These are phyloP conservation scores for Paramecium pentaurelia DNA, from an alignment of 73 alveolate species.

Conservation along the genomic window DNA sequence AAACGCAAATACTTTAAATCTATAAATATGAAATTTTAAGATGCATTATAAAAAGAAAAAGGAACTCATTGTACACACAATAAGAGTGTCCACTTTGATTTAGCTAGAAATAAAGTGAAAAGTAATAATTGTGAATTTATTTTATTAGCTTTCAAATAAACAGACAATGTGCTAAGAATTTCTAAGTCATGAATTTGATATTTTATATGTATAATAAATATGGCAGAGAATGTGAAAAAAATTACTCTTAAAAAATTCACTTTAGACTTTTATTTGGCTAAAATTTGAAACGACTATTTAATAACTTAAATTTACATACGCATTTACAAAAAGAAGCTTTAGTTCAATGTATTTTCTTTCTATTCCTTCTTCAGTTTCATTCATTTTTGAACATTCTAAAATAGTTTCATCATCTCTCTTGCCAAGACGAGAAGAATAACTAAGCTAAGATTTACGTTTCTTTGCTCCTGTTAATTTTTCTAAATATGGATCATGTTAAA, in stretches of 20 bases:
- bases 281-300: not conserved
- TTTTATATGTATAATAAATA: not conserved
- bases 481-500: not conserved
- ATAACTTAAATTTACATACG: not conserved
- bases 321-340: not conserved
- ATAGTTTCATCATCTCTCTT: not conserved
- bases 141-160: not conserved
- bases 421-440: not conserved
- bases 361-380: not conserved
- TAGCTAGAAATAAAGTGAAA: not conserved
- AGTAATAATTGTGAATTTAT: not conserved
- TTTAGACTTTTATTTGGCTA: not conserved
- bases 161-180: conserved; percentile 38
- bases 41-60: not conserved
- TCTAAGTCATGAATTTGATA: conserved; percentile 24
- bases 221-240: conserved; percentile 8
- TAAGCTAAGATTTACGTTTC: not conserved
- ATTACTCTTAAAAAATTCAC: not conserved
- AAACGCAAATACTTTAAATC: conserved; percentile 15
- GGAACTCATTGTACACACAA: conserved; percentile 12
- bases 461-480: not conserved
- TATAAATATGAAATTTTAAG: not conserved
- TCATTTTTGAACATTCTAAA: not conserved
- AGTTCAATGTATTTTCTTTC: not conserved
- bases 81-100: not conserved